Conservation (phyloP, 2,329 filamentous ascomycete species). For the Alternaria sp. region DNA sequence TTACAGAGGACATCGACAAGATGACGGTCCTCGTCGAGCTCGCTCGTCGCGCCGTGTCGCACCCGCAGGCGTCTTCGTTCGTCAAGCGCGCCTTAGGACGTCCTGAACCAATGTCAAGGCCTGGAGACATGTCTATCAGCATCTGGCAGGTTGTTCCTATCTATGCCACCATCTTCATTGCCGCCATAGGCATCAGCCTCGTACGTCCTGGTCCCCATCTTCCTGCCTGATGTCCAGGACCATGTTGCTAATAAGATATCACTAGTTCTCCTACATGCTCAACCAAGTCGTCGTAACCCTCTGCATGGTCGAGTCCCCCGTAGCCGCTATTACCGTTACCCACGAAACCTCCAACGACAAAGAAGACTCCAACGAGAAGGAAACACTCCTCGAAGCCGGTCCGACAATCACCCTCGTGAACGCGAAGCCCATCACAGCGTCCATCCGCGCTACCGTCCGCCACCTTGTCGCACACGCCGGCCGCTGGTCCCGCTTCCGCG, state of each 20-base stretch:
- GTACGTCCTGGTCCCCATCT: constrained; percentile 39
- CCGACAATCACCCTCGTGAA: constrained; percentile 56
- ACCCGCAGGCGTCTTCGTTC: constrained; percentile 32
- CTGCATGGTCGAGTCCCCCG: constrained; percentile 69
- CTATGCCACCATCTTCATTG: constrained; percentile 47
- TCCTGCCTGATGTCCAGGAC: neutral
- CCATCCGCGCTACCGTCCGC: constrained; percentile 65
- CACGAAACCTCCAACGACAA: constrained; percentile 58
- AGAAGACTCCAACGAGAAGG: constrained; percentile 44
- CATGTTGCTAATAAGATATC: neutral
- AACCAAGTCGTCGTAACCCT: constrained; percentile 68
- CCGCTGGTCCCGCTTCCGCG: constrained; percentile 73
- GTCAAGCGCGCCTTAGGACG: constrained; percentile 34
- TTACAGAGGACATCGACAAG: constrained; percentile 5
- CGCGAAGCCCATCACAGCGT: constrained; percentile 68
- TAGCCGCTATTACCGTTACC: constrained; percentile 58
- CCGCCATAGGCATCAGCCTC: constrained; percentile 55
- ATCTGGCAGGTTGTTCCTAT: constrained; percentile 37
- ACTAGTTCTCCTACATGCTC: constrained; percentile 64
- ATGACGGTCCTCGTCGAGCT: constrained; percentile 40
- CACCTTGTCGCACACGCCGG: constrained; percentile 73
- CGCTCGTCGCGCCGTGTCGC: constrained; percentile 43
- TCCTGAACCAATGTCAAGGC: too few relatives aligned
- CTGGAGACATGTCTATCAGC: too few relatives aligned
- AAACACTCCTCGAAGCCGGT: constrained; percentile 51